Evolutionary conservation across 1,284 basidiomycete species (phyloP), one percentile per base, ranked within the genome.

Genomic region (Ustilago hordei): DNA sequence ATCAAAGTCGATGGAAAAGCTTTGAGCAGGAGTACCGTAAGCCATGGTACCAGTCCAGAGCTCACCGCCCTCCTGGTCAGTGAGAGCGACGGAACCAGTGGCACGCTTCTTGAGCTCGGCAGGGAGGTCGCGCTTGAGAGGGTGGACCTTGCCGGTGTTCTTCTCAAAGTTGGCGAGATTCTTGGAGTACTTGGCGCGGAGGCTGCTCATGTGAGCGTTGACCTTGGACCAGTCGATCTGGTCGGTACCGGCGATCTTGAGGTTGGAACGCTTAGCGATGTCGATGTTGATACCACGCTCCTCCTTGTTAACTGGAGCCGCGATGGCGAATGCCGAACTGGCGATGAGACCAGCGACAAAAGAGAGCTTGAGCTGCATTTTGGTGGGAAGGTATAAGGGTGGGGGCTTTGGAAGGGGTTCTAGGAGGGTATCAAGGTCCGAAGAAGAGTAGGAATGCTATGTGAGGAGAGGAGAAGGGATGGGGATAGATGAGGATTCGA

Each of bases 1-100:
- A 75, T 85, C 84, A 71, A 85, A 85, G 74, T 85, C 84, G 63
- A 82, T 79, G 11, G 62, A 32, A 57, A 83, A 75, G 59, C 58
- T 67, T 69, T 84, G 82, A 6, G 69, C 60, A 17, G 80, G 80
- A n/a, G 78, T 80, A 36, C 84, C 84, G 62, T 68, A 82, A 28
- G 78, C 61, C 43, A 84, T 71, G 60, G 71, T 64, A 43, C 84
- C 84, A 43, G 79, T 73, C 84, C 84, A 86, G 38, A 85, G 80
- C 54, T 71, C 73, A 48, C 71, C 72, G 7, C 60, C 8, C 43
- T 64, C n/a, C 47, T 80, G 59, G 60, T 83, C 83, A 12, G 75
- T 76, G 43, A 86, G 79, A 2, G 34, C 8, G 35, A 86, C 70
- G 36, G 70, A 34, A 41, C 84, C 81, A n/a, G 76, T 76, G 23